Evolutionary conservation across 148 eudicot species (phyloP).

Genomic region (Chenopodium quinoa): DNA sequence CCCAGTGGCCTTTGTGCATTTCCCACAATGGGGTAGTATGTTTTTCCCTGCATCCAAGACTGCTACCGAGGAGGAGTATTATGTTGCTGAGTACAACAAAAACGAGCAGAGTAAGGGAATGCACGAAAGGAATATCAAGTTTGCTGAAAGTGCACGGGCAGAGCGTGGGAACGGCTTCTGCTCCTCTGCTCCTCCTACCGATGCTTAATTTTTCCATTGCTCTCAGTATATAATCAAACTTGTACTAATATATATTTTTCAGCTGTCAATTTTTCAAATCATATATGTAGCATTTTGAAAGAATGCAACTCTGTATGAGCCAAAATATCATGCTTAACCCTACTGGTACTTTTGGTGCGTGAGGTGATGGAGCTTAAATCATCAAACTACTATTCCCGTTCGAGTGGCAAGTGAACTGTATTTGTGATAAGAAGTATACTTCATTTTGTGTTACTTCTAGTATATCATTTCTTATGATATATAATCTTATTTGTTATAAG

Average conservation of each 20-base stretch:
- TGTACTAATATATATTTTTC: not conserved
- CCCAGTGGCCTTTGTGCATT: slow-evolving; percentile 42
- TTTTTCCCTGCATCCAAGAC: slow-evolving; percentile 31
- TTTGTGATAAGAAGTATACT: not conserved
- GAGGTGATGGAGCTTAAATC: not conserved
- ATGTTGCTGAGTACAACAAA: slow-evolving; percentile 39
- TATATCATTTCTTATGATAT: not conserved
- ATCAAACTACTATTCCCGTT: not conserved
- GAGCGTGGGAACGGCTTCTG: slow-evolving; percentile 37
- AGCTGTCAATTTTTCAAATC: too few species aligned
- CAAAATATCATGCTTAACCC: not conserved
- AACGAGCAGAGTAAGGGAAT: slow-evolving; percentile 43
- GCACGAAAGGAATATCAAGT: slow-evolving; percentile 51
- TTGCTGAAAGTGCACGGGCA: slow-evolving; percentile 43
- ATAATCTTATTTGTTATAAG: not conserved
- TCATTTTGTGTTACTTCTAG: not conserved
- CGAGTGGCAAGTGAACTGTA: not conserved
- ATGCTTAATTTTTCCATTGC: not conserved
- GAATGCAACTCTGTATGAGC: not conserved
- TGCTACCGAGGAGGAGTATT: slow-evolving; percentile 39
- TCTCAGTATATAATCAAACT: not conserved
- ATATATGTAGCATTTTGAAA: not conserved
- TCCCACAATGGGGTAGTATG: slow-evolving; percentile 67
- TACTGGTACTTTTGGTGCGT: not conserved
- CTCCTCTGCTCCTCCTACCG: slow-evolving; percentile 11